phyloP scores from a whole-genome alignment of 805 yeast species.

The Zygotorulaspora florentina region DNA sequence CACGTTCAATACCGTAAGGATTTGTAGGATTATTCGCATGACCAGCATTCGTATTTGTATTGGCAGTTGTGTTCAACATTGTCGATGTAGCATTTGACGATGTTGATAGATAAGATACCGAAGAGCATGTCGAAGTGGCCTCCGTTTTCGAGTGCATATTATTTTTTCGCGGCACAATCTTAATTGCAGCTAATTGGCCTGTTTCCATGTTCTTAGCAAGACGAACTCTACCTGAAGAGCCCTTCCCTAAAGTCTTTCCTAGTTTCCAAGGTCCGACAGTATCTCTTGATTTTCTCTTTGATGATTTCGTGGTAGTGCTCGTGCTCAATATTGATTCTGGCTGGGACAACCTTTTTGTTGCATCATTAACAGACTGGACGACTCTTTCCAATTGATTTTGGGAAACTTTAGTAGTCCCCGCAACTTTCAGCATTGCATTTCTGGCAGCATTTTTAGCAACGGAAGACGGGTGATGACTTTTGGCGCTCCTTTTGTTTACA shows the following conservation, averaged over 20 bases:
- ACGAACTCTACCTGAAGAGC: constrained; percentile 78
- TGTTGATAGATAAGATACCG: constrained; percentile 15
- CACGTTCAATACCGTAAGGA: constrained; percentile 95
- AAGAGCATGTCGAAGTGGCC: constrained; percentile 16
- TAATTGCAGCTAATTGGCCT: constrained; percentile 78
- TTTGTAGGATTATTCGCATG: constrained; percentile 16
- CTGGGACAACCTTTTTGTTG: constrained; percentile 34
- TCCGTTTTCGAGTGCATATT: constrained; percentile 13
- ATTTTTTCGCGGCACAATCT: constrained; percentile 64
- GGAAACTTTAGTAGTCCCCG: constrained; percentile 12
- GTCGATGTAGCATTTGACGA: constrained; percentile 12
- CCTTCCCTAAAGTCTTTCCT: constrained; percentile 75
- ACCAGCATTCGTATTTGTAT: constrained; percentile 17
- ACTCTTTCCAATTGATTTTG: constrained; percentile 29
- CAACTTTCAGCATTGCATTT: constrained; percentile 23
- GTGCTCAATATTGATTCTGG: constrained; percentile 27
- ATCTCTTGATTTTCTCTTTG: constrained; percentile 33
- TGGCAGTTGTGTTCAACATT: constrained; percentile 11
- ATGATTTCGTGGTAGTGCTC: constrained; percentile 27
- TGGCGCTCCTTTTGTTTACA: constrained; percentile 8
- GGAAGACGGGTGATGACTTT: constrained; percentile 12
- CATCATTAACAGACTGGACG: constrained; percentile 35
- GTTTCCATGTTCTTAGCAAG: constrained; percentile 64
- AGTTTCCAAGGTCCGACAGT: constrained; percentile 79
- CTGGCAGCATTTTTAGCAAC: constrained; percentile 30